A percentile compares a stretch with the other conserved stretches of the same genome.
phyloP scores from a whole-genome alignment of 2,329 filamentous ascomycete species.

The Fusarium oxysporum region DNA sequence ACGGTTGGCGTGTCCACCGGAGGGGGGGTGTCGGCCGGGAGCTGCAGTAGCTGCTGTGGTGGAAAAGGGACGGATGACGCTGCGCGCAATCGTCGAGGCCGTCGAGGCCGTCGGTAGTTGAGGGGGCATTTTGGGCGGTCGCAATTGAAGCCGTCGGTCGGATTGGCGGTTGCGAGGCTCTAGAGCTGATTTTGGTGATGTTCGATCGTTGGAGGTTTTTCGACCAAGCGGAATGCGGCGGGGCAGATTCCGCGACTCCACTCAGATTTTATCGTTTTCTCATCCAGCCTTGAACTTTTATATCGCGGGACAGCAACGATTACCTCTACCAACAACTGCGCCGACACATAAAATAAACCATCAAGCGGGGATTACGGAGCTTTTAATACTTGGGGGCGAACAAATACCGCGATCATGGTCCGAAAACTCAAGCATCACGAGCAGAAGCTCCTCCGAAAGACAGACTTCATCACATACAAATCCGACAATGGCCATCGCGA shows the following conservation, averaged over 20 bases:
- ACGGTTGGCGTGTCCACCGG: conserved; percentile 29
- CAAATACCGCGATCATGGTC: conserved; percentile 73
- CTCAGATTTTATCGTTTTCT: conserved; percentile 43
- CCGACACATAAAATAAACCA: not conserved
- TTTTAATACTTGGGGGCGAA: not conserved
- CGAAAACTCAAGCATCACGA: conserved; percentile 97
- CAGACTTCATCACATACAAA: conserved; percentile 96
- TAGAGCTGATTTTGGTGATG: conserved; percentile 32
- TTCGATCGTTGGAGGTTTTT: conserved; percentile 43
- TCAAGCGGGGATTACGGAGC: not conserved
- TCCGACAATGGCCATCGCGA: conserved; percentile 89
- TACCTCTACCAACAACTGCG: conserved; percentile 2
- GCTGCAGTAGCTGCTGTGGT: conserved; percentile 44
- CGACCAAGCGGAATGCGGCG: conserved; percentile 39
- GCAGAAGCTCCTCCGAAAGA: conserved; percentile 91
- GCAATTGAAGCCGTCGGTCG: conserved; percentile 20
- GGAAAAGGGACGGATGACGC: conserved; percentile 46
- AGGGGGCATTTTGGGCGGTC: conserved; percentile 54
- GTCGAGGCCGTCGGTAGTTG: conserved; percentile 49
- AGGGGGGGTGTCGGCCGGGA: conserved; percentile 27
- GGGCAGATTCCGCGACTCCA: conserved; percentile 45
- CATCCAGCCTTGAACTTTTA: conserved; percentile 26
- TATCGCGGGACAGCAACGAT: not conserved
- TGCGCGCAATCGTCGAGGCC: conserved; percentile 33
- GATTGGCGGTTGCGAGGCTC: conserved; percentile 8